Percentiles rank a stretch among this genome's conserved stretches.
These are phyloP conservation scores for Globisporangium orthogonon DNA, from an alignment of 352 stramenopile genomes.

Conservation along the genomic window DNA sequence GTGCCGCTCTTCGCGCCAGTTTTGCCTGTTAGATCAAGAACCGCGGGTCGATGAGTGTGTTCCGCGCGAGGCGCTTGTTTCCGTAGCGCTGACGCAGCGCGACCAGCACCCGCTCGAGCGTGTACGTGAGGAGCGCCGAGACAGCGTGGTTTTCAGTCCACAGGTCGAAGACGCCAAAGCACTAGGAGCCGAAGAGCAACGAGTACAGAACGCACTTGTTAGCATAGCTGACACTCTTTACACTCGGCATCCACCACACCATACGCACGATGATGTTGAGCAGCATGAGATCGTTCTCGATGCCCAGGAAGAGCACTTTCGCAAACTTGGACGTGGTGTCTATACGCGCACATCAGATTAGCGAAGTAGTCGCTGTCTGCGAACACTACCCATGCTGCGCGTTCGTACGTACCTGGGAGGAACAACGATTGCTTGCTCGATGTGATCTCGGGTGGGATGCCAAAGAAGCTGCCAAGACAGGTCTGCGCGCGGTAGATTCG, in stretches of 20 bases:
- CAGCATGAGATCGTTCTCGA: constrained; percentile 86
- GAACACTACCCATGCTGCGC: not conserved
- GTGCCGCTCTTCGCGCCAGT: not conserved
- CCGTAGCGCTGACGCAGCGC: constrained; percentile 28
- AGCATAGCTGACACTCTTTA: not conserved
- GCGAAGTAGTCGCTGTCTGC: too few species aligned
- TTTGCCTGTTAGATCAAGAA: constrained; percentile 54
- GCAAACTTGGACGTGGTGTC: constrained; percentile 53
- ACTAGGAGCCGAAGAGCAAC: constrained; percentile 18
- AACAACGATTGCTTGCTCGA: constrained; percentile 60
- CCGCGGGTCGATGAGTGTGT: constrained; percentile 53
- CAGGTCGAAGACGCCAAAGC: constrained; percentile 61
- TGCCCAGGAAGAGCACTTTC: constrained; percentile 58
- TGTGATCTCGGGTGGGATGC: constrained; percentile 68
- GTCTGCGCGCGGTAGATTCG: constrained; percentile 78
- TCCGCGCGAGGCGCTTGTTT: constrained; percentile 40
- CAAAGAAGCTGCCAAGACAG: constrained; percentile 55
- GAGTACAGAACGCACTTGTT: not conserved
- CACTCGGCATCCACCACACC: not conserved
- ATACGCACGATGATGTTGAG: constrained; percentile 76
- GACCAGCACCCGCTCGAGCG: constrained; percentile 36
- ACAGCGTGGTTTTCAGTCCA: constrained; percentile 60
- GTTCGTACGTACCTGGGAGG: constrained; percentile 34
- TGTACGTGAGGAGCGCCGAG: constrained; percentile 57
- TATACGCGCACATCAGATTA: constrained; percentile 6